A percentile compares a stretch with the other conserved stretches of the same genome.
These are phyloP conservation scores for Amanita phalloides DNA, from an alignment of 768 basidiomycete genomes.

Conservation along the genomic window DNA sequence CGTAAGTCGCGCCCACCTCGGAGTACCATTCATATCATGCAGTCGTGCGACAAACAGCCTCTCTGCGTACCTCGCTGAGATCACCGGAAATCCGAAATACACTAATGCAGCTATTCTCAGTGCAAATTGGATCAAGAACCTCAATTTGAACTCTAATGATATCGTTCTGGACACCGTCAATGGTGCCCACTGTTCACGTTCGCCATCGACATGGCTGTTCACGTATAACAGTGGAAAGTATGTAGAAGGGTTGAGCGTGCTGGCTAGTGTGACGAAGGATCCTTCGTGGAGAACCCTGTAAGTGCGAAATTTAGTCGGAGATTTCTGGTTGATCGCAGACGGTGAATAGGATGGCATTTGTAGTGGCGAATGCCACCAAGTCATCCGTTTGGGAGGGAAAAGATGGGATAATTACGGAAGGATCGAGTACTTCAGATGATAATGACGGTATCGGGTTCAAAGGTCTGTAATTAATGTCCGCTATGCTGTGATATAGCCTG, in stretches of 20 bases:
- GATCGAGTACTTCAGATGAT: constrained; percentile 25
- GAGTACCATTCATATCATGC: not conserved
- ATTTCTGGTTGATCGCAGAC: not conserved
- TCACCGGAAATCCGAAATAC: constrained; percentile 33
- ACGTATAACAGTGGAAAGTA: constrained; percentile 47
- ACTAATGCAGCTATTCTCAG: constrained; percentile 32
- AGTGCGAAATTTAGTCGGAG: constrained; percentile 7
- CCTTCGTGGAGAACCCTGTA: constrained; percentile 30
- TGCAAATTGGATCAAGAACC: constrained; percentile 36
- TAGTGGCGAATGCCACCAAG: constrained; percentile 22
- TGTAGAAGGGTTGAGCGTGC: constrained; percentile 38
- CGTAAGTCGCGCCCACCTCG: not conserved
- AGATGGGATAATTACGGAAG: constrained; percentile 44
- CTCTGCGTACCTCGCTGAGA: constrained; percentile 38
- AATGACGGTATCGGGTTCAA: constrained; percentile 45
- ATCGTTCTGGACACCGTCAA: constrained; percentile 38
- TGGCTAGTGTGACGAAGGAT: constrained; percentile 31
- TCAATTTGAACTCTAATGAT: constrained; percentile 29
- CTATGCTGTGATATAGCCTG: not conserved
- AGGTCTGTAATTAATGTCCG: constrained; percentile 19
- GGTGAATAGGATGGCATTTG: not conserved
- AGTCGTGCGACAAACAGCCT: constrained; percentile 18
- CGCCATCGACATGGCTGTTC: constrained; percentile 34
- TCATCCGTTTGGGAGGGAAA: constrained; percentile 33
- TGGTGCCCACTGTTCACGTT: constrained; percentile 34